phyloP scores from a whole-genome alignment of 345 rosid genomes.

The Mercurialis annua region DNA sequence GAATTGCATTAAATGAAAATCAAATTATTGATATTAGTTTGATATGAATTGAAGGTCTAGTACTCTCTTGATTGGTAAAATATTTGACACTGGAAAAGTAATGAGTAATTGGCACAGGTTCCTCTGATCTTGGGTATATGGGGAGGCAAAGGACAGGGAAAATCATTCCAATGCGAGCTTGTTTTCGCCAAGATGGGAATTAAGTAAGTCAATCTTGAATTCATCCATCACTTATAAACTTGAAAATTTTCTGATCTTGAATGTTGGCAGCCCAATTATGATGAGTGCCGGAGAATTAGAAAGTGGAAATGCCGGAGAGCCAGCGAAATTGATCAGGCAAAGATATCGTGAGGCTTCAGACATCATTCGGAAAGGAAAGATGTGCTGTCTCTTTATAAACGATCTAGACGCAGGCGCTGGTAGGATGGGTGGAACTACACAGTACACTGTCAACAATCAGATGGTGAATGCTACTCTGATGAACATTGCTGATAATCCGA shows the following conservation, averaged over 20 bases:
- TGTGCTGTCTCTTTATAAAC: slow-evolving; percentile 54
- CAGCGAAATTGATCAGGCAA: slow-evolving; percentile 53
- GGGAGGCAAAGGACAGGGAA: slow-evolving; percentile 68
- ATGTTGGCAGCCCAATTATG: slow-evolving; percentile 42
- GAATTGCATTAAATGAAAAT: too few species aligned
- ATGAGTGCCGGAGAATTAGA: slow-evolving; percentile 65
- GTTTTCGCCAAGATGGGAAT: slow-evolving; percentile 62
- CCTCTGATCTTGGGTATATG: slow-evolving; percentile 55
- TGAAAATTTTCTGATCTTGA: not conserved
- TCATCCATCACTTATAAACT: not conserved
- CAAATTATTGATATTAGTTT: too few species aligned
- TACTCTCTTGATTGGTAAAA: not conserved
- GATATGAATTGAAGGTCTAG: too few species aligned
- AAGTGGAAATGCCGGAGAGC: slow-evolving; percentile 61
- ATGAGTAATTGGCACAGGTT: slow-evolving; percentile 28
- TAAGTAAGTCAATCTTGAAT: slow-evolving; percentile 21
- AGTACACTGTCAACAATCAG: slow-evolving; percentile 54
- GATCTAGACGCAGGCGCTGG: slow-evolving; percentile 60
- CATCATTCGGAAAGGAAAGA: slow-evolving; percentile 45
- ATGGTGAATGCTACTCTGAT: slow-evolving; percentile 65
- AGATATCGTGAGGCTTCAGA: slow-evolving; percentile 54
- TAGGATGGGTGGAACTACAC: slow-evolving; percentile 53
- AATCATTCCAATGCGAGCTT: slow-evolving; percentile 61
- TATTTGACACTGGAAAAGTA: not conserved
- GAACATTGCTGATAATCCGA: slow-evolving; percentile 64